Conservation (phyloP, 371 early-diverging fungal species). For the Mortierella polycephala region DNA sequence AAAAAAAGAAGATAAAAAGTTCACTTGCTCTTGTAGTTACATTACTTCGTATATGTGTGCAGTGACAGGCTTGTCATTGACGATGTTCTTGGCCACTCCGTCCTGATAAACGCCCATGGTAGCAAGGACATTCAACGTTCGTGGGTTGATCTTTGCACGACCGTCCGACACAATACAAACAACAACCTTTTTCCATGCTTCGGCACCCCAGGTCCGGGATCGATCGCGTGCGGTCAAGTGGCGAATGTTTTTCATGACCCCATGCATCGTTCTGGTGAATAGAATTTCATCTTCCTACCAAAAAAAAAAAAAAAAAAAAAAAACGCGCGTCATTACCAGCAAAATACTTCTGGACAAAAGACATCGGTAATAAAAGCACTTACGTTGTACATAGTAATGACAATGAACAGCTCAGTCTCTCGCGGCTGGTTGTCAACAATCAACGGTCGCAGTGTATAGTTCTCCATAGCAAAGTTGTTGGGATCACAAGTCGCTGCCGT, state of each 20-base stretch:
- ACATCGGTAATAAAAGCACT: conserved; percentile 7
- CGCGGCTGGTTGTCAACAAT: conserved; percentile 58
- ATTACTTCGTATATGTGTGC: conserved; percentile 83
- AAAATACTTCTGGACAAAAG: neutral
- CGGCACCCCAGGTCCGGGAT: conserved; percentile 68
- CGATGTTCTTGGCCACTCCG: conserved; percentile 77
- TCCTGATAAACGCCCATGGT: conserved; percentile 86
- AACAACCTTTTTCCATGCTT: conserved; percentile 82
- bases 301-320: conserved; percentile 3
- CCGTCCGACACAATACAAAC: conserved; percentile 77
- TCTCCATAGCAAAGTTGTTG: conserved; percentile 68
- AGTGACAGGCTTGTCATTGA: conserved; percentile 72
- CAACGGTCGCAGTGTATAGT: conserved; percentile 69
- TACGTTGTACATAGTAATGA: conserved; percentile 85
- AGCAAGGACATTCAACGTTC: conserved; percentile 77
- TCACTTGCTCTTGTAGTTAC: no score
- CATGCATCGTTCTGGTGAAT: conserved; percentile 78
- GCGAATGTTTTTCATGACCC: conserved; percentile 78
- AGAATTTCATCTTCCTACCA: conserved; percentile 75
- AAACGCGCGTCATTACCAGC: no score
- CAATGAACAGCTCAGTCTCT: conserved; percentile 75
- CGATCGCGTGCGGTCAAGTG: conserved; percentile 70
- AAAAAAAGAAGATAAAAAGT: no score
- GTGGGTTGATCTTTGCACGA: conserved; percentile 71
- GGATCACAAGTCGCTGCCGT: conserved; percentile 74